Evolutionary conservation across 495 filamentous ascomycete genomes (phyloP), one percentile per base, ranked within the genome.

Genomic region (Xylaria venustula): DNA sequence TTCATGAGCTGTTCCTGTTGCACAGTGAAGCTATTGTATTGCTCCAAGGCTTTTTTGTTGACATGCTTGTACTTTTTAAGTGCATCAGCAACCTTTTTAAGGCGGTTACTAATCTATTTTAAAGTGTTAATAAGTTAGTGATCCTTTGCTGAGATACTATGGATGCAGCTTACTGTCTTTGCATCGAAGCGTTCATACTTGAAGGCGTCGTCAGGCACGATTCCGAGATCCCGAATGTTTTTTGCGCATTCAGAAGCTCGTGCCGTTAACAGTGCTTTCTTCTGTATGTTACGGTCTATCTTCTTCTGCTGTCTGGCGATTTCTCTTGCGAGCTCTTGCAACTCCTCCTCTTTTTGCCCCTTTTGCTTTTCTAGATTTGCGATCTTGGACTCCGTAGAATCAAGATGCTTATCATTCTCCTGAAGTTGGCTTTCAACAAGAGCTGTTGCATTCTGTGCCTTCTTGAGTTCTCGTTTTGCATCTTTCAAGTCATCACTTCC

Each of bases 41-140:
- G 94, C 73, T 99, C 95, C 63, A 97, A 96, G 0, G 94, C 94
- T 73, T 99, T 99, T 78, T 98, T 99, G 83, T 99, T 99, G 70
- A 99, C 91, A 67, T 96, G 90, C 34, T 89, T 89, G 78, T 93
- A 98, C 70, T 97, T 96, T 76, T 98, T 98, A 44, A 99, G 81
- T 0, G 88, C 84, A 60, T 97, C 91, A 67, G 97, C 96, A 72
- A 93, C 90, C 71, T 94, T 96, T 74, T 94, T 89, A 7, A 98
- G 85, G 22, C 88, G 88, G 65, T 88, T 87, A n/a, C 91, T 86
- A 23, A 97, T 86, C 82, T 88, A 64, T 55, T 32, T 54, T 62
- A n/a, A 11, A 40, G 30, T 62, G 34, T 50, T 54, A 62, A 40
- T 37, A 3, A 41, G 19, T 19, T 20, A 48, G 17, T 40, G n/a